Conservation (phyloP, 495 filamentous ascomycete genomes). For the Bathelium albidoporum region DNA sequence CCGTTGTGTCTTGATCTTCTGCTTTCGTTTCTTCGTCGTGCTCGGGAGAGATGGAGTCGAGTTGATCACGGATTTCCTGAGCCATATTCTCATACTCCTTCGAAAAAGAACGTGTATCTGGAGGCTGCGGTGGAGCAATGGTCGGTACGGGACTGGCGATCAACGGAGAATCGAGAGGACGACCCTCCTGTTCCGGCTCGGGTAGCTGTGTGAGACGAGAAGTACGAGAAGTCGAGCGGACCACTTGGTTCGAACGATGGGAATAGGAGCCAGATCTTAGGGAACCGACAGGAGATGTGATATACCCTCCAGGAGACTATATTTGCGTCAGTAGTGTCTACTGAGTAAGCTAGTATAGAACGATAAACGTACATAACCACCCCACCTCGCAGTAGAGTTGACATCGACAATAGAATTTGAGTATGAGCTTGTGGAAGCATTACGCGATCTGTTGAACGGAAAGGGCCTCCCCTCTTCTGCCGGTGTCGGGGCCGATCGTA, state of each 20-base stretch:
- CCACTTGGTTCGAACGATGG: constrained; percentile 8
- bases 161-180: constrained; percentile 32
- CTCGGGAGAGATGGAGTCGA: constrained; percentile 8
- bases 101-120: constrained; percentile 10
- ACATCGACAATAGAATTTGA: constrained; percentile 58
- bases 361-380: constrained; percentile 41
- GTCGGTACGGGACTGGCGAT: not conserved
- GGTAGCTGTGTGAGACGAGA: constrained; percentile 42
- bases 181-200: constrained; percentile 40
- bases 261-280: constrained; percentile 12
- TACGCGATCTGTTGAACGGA: constrained; percentile 31
- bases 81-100: constrained; percentile 21
- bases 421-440: constrained; percentile 39
- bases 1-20: not conserved
- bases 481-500: constrained; percentile 8
- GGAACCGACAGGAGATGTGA: constrained; percentile 13
- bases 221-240: constrained; percentile 11
- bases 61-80: constrained; percentile 18
- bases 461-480: not conserved
- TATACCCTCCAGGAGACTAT: constrained; percentile 39
- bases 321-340: not conserved
- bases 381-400: constrained; percentile 54
- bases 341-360: not conserved
- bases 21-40: not conserved
- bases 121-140: not conserved